These are phyloP conservation scores for Ilyonectria sp. DNA, from an alignment of 2,329 filamentous ascomycete genomes.

Conservation along the genomic window DNA sequence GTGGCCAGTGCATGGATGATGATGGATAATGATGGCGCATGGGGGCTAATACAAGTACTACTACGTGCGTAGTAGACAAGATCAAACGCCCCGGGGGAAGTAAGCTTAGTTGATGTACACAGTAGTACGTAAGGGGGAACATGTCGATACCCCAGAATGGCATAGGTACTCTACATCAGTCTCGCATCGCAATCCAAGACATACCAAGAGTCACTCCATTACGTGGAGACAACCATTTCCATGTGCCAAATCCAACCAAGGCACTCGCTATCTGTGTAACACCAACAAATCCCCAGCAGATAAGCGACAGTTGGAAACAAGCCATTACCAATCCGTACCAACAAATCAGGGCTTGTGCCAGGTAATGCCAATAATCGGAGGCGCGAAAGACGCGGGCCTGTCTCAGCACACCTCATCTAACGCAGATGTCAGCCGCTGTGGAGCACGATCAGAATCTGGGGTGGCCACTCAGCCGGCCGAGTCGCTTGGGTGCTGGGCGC, in stretches of 20 bases:
- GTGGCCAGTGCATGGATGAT: constrained; percentile 9
- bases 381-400: constrained; percentile 37
- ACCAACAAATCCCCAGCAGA: constrained; percentile 33
- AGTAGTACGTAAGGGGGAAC: constrained; percentile 5
- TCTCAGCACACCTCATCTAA: constrained; percentile 33
- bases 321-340: constrained; percentile 26
- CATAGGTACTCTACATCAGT: neutral
- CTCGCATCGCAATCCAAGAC: neutral
- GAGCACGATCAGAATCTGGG: constrained; percentile 44
- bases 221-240: constrained; percentile 19
- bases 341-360: constrained; percentile 36
- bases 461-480: constrained; percentile 36
- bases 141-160: constrained; percentile 3
- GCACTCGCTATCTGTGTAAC: constrained; percentile 21
- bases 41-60: constrained; percentile 5
- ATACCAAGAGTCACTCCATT: constrained; percentile 24
- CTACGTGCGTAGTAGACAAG: neutral
- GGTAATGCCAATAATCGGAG: constrained; percentile 39
- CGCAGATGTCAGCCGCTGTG: constrained; percentile 46
- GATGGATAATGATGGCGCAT: neutral
- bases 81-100: neutral
- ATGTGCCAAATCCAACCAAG: constrained; percentile 13
- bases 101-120: constrained; percentile 5
- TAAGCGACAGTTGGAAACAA: constrained; percentile 33
- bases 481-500: constrained; percentile 30